A percentile compares a stretch with the other conserved stretches of the same genome.
Conservation (phyloP, 768 basidiomycete species). For the Lepiota brunneoincarnata region DNA sequence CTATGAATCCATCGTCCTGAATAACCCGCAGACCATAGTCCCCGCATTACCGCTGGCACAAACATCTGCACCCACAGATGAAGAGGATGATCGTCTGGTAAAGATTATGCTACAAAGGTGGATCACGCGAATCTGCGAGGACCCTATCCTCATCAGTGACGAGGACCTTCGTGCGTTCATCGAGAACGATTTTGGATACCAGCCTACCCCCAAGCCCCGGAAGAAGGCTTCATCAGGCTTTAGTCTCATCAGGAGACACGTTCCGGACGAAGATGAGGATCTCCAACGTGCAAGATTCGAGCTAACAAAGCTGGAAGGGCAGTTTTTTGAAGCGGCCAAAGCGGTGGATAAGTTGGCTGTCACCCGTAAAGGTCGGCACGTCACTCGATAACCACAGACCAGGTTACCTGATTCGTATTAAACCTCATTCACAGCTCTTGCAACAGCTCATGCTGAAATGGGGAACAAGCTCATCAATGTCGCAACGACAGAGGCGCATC, state of each 20-base stretch:
- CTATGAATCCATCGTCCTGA: conserved; percentile 85
- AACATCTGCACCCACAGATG: conserved; percentile 95
- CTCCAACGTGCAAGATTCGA: conserved; percentile 88
- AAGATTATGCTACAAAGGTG: conserved; percentile 94
- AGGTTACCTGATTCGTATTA: not conserved
- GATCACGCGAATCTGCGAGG: conserved; percentile 91
- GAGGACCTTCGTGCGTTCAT: conserved; percentile 95
- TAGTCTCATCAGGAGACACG: conserved; percentile 70
- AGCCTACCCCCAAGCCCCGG: conserved; percentile 73
- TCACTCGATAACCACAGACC: not conserved
- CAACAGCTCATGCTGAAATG: conserved; percentile 79
- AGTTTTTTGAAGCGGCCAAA: conserved; percentile 91
- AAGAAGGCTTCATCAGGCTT: conserved; percentile 76
- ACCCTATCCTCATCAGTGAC: conserved; percentile 82
- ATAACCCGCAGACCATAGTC: conserved; percentile 94
- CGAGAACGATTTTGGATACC: conserved; percentile 97
- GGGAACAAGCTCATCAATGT: conserved; percentile 91
- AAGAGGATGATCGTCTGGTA: conserved; percentile 96
- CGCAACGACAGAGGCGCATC: conserved; percentile 86
- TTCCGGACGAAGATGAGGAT: conserved; percentile 94
- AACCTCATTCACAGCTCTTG: conserved; percentile 53
- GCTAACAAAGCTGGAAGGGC: conserved; percentile 86
- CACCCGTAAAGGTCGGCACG: conserved; percentile 65
- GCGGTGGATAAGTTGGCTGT: conserved; percentile 85
- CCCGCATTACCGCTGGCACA: conserved; percentile 95